Percentiles rank a stretch among this genome's conserved stretches.
These are phyloP conservation scores for Fusarium heterosporum DNA, from an alignment of 2,329 filamentous ascomycete genomes.

Conservation along the genomic window DNA sequence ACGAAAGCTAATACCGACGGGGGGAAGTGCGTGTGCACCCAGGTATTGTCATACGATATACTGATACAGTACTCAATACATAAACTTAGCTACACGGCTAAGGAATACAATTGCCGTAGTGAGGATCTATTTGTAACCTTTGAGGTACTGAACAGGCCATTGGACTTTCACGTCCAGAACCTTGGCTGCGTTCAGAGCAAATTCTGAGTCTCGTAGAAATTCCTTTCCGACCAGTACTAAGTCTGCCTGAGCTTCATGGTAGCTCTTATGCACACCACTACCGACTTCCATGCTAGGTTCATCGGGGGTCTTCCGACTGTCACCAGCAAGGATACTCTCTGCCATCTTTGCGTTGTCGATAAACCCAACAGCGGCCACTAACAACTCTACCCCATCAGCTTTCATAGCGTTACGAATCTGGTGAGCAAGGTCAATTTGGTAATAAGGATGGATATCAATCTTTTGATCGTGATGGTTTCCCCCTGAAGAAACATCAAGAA, in stretches of 20 bases:
- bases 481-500: conserved; percentile 83
- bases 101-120: too few relatives aligned
- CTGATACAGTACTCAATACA: too few relatives aligned
- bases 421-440: conserved; percentile 79
- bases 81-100: too few relatives aligned
- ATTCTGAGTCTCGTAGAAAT: conserved; percentile 84
- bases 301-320: fast-evolving
- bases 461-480: conserved; percentile 74
- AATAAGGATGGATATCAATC: conserved; percentile 71
- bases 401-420: conserved; percentile 74
- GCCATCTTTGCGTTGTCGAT: conserved; percentile 78
- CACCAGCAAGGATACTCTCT: conserved; percentile 32
- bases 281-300: background rate
- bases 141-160: conserved; percentile 75
- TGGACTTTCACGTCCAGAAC: conserved; percentile 76
- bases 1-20: too few relatives aligned
- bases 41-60: too few relatives aligned
- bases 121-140: background rate
- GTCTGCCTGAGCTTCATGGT: conserved; percentile 65
- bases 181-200: conserved; percentile 78
- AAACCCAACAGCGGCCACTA: conserved; percentile 79
- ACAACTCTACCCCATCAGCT: conserved; percentile 61
- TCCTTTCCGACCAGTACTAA: conserved; percentile 77
- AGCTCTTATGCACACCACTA: conserved; percentile 56
- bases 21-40: too few relatives aligned